Percentiles rank a stretch among this genome's conserved stretches.
phyloP scores from a whole-genome alignment of 75 land plant genomes.

The Cupressus sempervirens region DNA sequence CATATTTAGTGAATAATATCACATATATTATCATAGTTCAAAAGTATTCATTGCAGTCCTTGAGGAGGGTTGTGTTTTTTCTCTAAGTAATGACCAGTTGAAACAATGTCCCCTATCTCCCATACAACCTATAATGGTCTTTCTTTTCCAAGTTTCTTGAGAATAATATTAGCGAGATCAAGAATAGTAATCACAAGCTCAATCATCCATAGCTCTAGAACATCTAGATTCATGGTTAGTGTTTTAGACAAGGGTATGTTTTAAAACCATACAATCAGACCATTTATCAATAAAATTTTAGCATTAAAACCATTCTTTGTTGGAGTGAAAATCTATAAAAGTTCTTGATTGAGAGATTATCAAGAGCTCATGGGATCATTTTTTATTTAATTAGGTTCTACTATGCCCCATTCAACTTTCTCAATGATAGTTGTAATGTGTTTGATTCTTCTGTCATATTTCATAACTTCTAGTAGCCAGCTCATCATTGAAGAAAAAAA shows the following conservation, averaged over 20 bases:
- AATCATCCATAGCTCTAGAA: constrained; percentile 98
- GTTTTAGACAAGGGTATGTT: constrained; percentile 93
- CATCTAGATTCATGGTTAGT: constrained; percentile 96
- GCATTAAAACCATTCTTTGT: constrained; percentile 74
- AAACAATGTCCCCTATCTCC: too few relatives aligned
- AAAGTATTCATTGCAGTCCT: too few relatives aligned
- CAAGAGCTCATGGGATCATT: constrained; percentile 29
- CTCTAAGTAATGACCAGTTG: too few relatives aligned
- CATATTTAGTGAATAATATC: too few relatives aligned
- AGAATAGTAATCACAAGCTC: constrained; percentile 88
- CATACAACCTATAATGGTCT: constrained; percentile 81
- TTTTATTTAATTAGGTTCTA: too few relatives aligned
- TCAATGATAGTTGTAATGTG: too few relatives aligned
- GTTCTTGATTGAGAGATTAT: constrained; percentile 87
- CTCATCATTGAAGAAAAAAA: too few relatives aligned
- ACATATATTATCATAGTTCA: too few relatives aligned
- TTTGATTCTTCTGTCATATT: too few relatives aligned
- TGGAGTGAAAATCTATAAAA: constrained; percentile 92
- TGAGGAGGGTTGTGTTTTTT: too few relatives aligned
- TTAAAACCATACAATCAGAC: constrained; percentile 82
- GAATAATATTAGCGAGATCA: constrained; percentile 92
- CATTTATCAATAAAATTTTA: constrained; percentile 49
- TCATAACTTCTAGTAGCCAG: too few relatives aligned
- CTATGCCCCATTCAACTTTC: too few relatives aligned
- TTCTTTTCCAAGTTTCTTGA: constrained; percentile 79